Evolutionary conservation across 2,329 filamentous ascomycete genomes (phyloP), one percentile per base, ranked within the genome.

Genomic region (Hypoxylon sp.): DNA sequence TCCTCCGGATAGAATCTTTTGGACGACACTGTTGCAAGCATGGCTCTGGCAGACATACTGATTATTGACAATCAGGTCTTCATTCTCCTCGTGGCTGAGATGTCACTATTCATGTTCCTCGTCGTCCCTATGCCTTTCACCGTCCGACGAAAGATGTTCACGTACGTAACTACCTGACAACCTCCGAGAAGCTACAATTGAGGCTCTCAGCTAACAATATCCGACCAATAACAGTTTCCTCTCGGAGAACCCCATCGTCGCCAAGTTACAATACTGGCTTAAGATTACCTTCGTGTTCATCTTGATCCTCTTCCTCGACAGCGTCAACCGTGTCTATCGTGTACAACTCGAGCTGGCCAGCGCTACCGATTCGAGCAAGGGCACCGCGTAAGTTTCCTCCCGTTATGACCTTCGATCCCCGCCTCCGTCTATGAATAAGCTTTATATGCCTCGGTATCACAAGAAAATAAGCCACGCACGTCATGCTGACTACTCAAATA

Each of bases 211-310:
- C 23, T 31, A 30, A 40, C 12, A 5, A 9, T 38, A 25, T 20
- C 26, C n/a, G 34, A 12, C 16, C 9, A 15, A 32, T 23, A 25
- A 46, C 57, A 91, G 88, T 66, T 99, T 99, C 83, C 92, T 99
- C 69, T 97, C 92, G 43, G 90, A 93, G 69, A 95, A 87, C 70
- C 88, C 81, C 0, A 55, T 86, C 42, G 82, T 99, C 51, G 94
- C 92, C 29, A 97, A 97, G 73, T 73, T 97, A 60, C 93, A 97
- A 79, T 97, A 99, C 78, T 93, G 91, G 67, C 82, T 99, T 77
- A 97, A 97, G 83, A 99, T 99, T 50, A 96, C 91, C 2, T 99
- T 99, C 71, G 93, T 99, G 70, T 99, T 99, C 78, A 97, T 99
- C 68, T 80, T 97, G 51, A 96, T 99, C 60, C 87, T 99, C 61